phyloP scores from a whole-genome alignment of 192 early-diverging fungal genomes.

The Obelidium mucronatum region DNA sequence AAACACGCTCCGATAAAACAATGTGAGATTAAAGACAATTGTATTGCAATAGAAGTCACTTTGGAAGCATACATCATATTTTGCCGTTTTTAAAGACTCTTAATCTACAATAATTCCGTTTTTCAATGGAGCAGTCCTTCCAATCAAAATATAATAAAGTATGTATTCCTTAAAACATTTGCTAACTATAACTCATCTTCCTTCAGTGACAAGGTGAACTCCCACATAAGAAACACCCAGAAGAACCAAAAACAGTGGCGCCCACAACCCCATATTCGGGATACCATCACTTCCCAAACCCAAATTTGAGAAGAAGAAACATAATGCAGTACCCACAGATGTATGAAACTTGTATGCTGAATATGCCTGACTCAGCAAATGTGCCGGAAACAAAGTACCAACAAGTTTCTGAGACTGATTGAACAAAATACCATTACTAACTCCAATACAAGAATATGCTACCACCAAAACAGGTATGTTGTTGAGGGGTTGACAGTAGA shows the following conservation, averaged over 20 bases:
- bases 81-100: too few species aligned
- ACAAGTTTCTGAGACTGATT: constrained; percentile 14
- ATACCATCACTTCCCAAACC: neutral
- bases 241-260: constrained; percentile 9
- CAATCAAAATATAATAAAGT: too few species aligned
- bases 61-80: too few species aligned
- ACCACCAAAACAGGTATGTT: neutral
- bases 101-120: too few species aligned
- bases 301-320: constrained; percentile 15
- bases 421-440: constrained; percentile 15
- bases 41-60: too few species aligned
- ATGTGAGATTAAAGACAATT: too few species aligned
- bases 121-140: too few species aligned
- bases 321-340: constrained; percentile 15
- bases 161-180: too few species aligned
- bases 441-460: constrained; percentile 9
- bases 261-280: constrained; percentile 23
- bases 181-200: too few species aligned
- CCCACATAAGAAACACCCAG: neutral
- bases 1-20: too few species aligned
- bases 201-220: neutral
- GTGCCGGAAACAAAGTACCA: neutral
- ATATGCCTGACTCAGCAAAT: constrained; percentile 1
- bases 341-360: constrained; percentile 30
- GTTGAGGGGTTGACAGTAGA: neutral